Percentiles rank a stretch among this genome's conserved stretches.
Evolutionary conservation across 306 rosid species (phyloP).

Genomic region (Medicago ruthenica): DNA sequence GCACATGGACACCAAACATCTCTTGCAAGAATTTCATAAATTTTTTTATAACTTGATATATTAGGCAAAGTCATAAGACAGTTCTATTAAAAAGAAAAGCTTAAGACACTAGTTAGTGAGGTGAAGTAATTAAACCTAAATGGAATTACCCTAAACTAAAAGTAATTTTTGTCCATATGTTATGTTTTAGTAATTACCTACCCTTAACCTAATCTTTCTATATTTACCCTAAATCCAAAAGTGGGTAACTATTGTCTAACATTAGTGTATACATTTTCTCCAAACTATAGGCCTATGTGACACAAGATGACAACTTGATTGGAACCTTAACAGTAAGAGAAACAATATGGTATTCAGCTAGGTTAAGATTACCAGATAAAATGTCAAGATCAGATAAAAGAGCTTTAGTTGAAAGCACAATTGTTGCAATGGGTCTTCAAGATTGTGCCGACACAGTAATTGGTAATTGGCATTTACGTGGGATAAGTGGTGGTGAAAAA

Average conservation of each 20-base stretch:
- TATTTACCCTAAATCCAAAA: background rate
- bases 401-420: slow-evolving; percentile 84
- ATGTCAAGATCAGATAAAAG: slow-evolving; percentile 78
- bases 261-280: background rate
- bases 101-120: background rate
- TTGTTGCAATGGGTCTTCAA: slow-evolving; percentile 91
- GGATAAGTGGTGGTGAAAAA: slow-evolving; percentile 97
- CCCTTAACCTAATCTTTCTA: background rate
- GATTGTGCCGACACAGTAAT: slow-evolving; percentile 95
- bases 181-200: background rate
- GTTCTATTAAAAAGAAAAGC: background rate
- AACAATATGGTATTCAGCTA: slow-evolving; percentile 86
- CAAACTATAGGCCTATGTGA: slow-evolving; percentile 79
- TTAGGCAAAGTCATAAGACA: background rate
- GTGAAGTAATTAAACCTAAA: background rate
- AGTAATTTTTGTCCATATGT: background rate
- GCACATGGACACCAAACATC: background rate
- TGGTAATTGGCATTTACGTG: slow-evolving; percentile 97
- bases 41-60: background rate
- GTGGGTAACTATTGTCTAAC: background rate
- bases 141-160: background rate
- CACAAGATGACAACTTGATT: slow-evolving; percentile 95
- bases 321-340: slow-evolving; percentile 92
- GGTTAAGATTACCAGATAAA: slow-evolving; percentile 75
- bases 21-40: background rate